Evolutionary conservation across 1,139 yeast genomes (phyloP).

Genomic region (Sugiyamaella castrensis): DNA sequence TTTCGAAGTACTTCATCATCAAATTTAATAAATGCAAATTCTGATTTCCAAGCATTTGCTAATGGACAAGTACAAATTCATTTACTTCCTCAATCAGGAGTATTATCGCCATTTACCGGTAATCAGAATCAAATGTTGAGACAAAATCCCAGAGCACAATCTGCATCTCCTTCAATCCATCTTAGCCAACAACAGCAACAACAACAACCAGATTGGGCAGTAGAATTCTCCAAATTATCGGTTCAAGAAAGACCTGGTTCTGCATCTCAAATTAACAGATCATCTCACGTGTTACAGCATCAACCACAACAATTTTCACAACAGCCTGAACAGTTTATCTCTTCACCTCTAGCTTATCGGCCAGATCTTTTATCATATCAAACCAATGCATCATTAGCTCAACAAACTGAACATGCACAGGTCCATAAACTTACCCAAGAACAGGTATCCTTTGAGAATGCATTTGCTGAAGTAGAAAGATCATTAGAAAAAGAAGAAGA

Average conservation of each 20-base stretch:
- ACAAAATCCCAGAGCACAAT: neutral
- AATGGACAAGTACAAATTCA: neutral
- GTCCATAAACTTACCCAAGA: slow-evolving; percentile 24
- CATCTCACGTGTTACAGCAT: slow-evolving; percentile 7
- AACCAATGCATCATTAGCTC: slow-evolving; percentile 18
- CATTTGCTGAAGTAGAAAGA: slow-evolving; percentile 30
- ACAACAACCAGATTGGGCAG: slow-evolving; percentile 15
- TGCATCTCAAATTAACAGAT: neutral
- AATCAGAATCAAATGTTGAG: neutral
- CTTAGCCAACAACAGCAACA: slow-evolving; percentile 10
- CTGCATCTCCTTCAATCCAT: neutral
- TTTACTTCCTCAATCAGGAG: neutral
- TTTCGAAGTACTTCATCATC: slow-evolving; percentile 10
- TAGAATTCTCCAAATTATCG: slow-evolving; percentile 19
- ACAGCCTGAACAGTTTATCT: neutral
- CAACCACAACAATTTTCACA: neutral
- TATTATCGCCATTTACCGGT: neutral
- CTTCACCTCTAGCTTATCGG: neutral
- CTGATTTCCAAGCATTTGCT: slow-evolving; percentile 14
- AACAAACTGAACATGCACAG: slow-evolving; percentile 30
- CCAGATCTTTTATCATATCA: slow-evolving; percentile 12
- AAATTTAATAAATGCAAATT: slow-evolving; percentile 3
- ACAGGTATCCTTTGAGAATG: slow-evolving; percentile 29
- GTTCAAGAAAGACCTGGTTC: neutral
- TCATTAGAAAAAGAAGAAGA: slow-evolving; percentile 4